Evolutionary conservation across 805 yeast genomes (phyloP).

Genomic region (Saccharomyces mikatae): DNA sequence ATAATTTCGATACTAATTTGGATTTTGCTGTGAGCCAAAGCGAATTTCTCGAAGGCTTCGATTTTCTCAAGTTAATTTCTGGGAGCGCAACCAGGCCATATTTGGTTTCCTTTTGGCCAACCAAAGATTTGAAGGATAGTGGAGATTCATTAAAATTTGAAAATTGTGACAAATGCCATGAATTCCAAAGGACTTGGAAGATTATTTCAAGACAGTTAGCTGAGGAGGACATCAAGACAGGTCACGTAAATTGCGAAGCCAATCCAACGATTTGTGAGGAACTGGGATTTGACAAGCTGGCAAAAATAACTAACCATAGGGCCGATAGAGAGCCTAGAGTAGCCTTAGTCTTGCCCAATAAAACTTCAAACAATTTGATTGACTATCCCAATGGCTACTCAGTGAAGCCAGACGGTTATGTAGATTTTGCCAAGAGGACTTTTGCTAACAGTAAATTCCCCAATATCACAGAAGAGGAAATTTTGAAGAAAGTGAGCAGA

Average conservation of each 20-base stretch:
- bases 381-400: constrained; percentile 16
- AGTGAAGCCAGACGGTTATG: constrained; percentile 26
- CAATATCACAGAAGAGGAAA: constrained; percentile 15
- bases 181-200: constrained; percentile 51
- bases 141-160: constrained; percentile 31
- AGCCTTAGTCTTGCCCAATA: constrained; percentile 46
- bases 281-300: constrained; percentile 38
- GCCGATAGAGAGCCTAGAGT: constrained; percentile 34
- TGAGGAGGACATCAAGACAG: constrained; percentile 33
- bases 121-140: constrained; percentile 34
- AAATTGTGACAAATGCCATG: constrained; percentile 42
- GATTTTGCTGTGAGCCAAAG: constrained; percentile 38
- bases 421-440: constrained; percentile 42
- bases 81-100: constrained; percentile 45
- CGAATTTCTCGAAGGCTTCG: constrained; percentile 32
- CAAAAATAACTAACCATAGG: constrained; percentile 9
- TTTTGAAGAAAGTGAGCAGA: constrained; percentile 11
- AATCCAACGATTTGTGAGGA: constrained; percentile 44
- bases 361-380: constrained; percentile 22
- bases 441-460: constrained; percentile 39
- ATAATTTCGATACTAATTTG: constrained; percentile 25
- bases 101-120: constrained; percentile 62
- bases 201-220: constrained; percentile 42
- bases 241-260: constrained; percentile 53
- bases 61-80: constrained; percentile 41